Evolutionary conservation across 768 basidiomycete genomes (phyloP).

Genomic region (Phallus indusiatus): DNA sequence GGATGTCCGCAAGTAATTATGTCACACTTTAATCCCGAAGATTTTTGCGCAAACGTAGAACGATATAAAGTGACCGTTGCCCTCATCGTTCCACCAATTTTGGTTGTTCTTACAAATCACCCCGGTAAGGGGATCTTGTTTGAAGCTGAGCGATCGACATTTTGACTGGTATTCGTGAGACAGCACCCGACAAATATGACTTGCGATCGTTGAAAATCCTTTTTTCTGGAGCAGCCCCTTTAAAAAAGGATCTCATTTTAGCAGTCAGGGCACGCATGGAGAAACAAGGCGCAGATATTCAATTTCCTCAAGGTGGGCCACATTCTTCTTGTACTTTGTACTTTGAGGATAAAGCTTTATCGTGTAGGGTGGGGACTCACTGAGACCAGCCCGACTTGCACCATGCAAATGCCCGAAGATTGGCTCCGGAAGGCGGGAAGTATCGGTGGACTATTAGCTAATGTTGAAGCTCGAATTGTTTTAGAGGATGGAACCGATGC

Average conservation of each 20-base stretch:
- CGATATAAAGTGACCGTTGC: slow-evolving; percentile 49
- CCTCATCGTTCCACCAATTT: slow-evolving; percentile 71
- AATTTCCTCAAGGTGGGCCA: slow-evolving; percentile 31
- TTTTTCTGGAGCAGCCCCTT: slow-evolving; percentile 73
- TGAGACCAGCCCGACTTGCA: slow-evolving; percentile 71
- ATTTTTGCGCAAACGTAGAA: slow-evolving; percentile 57
- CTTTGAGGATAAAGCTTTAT: neutral
- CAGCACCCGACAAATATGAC: slow-evolving; percentile 49
- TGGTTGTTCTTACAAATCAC: slow-evolving; percentile 63
- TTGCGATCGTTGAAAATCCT: slow-evolving; percentile 47
- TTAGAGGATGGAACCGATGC: slow-evolving; percentile 34
- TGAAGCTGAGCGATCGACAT: neutral
- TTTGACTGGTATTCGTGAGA: slow-evolving; percentile 18
- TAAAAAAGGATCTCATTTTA: slow-evolving; percentile 52
- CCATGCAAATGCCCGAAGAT: slow-evolving; percentile 41
- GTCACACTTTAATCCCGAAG: slow-evolving; percentile 59
- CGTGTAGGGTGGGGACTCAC: slow-evolving; percentile 17
- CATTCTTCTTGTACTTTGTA: neutral
- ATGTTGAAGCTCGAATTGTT: slow-evolving; percentile 66
- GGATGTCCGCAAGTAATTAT: slow-evolving; percentile 50
- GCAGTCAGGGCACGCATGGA: slow-evolving; percentile 33
- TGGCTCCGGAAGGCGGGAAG: slow-evolving; percentile 45
- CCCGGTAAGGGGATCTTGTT: slow-evolving; percentile 34
- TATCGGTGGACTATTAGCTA: slow-evolving; percentile 61
- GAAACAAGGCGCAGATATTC: slow-evolving; percentile 29